Evolutionary conservation across 345 rosid species (phyloP).

Genomic region (Populus pruinosa): DNA sequence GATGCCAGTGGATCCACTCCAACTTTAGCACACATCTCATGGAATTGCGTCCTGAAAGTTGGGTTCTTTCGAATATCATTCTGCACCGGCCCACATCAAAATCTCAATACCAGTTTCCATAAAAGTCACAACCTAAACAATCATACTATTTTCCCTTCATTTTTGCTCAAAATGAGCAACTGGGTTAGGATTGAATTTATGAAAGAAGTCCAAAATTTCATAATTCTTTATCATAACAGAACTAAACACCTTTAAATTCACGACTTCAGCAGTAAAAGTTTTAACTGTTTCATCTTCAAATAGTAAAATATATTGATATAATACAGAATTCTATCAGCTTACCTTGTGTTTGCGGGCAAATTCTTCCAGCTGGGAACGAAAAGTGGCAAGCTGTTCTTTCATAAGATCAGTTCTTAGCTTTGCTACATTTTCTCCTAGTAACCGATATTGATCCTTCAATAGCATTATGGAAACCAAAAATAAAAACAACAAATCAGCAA

Average conservation of each 20-base stretch:
- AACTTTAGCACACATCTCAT: slow-evolving; percentile 85
- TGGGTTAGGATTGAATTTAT: neutral
- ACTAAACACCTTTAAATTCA: neutral
- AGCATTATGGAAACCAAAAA: neutral
- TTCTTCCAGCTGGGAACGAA: slow-evolving; percentile 81
- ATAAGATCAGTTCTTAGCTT: slow-evolving; percentile 80
- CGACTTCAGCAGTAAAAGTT: neutral
- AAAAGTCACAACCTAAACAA: neutral
- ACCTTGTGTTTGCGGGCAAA: slow-evolving; percentile 97
- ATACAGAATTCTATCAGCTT: neutral
- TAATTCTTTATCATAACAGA: neutral
- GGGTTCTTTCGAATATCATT: slow-evolving; percentile 82
- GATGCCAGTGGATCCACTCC: slow-evolving; percentile 98
- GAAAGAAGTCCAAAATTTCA: neutral
- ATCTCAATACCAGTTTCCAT: neutral
- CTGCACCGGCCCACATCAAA: slow-evolving; percentile 36
- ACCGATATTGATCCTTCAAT: slow-evolving; percentile 69
- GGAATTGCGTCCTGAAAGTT: slow-evolving; percentile 73
- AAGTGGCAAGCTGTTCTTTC: slow-evolving; percentile 95
- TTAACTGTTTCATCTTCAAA: neutral
- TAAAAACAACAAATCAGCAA: neutral
- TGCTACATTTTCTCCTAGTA: slow-evolving; percentile 86
- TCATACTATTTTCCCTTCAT: neutral
- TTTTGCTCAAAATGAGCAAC: neutral
- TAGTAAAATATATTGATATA: neutral